phyloP scores from a whole-genome alignment of 2,329 filamentous ascomycete genomes.

The Shiraia sp. region DNA sequence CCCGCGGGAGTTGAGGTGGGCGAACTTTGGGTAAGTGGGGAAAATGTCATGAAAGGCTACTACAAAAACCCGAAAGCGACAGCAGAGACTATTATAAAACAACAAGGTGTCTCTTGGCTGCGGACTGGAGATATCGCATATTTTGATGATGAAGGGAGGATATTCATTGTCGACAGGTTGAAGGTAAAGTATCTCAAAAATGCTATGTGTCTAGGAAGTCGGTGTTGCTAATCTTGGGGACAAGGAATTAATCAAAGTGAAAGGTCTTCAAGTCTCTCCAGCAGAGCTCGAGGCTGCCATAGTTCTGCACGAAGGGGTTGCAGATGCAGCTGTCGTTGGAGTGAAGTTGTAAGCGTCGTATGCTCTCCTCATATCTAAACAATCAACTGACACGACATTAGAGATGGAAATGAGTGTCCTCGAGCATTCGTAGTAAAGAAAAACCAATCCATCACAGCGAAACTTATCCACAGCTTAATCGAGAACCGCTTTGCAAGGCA shows the following conservation, averaged over 20 bases:
- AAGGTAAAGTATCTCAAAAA: slow-evolving; percentile 20
- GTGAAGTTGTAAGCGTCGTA: slow-evolving; percentile 34
- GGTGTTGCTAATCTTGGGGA: too few relatives aligned
- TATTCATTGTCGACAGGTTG: slow-evolving; percentile 58
- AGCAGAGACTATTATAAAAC: slow-evolving; percentile 50
- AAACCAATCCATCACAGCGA: slow-evolving; percentile 24
- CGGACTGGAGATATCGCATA: slow-evolving; percentile 59
- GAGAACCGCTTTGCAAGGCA: slow-evolving; percentile 47
- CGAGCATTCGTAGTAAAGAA: slow-evolving; percentile 50
- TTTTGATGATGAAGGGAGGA: slow-evolving; percentile 49
- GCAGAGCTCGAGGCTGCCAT: slow-evolving; percentile 35
- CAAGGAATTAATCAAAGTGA: slow-evolving; percentile 38
- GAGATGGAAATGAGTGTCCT: slow-evolving; percentile 42
- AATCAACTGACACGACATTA: too few relatives aligned
- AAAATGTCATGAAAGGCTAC: slow-evolving; percentile 57
- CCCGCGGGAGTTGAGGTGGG: slow-evolving; percentile 49
- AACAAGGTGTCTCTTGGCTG: slow-evolving; percentile 52
- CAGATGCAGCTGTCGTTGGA: slow-evolving; percentile 33
- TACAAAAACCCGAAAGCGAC: slow-evolving; percentile 56
- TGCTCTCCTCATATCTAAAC: too few relatives aligned
- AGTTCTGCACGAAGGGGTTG: slow-evolving; percentile 28
- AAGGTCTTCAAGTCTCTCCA: slow-evolving; percentile 37
- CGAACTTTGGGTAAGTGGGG: slow-evolving; percentile 58
- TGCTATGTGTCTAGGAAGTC: too few relatives aligned
- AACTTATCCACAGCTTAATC: slow-evolving; percentile 46